A percentile compares a stretch with the other conserved stretches of the same genome.
Evolutionary conservation across 257 asterid genomes (phyloP).

Genomic region (Solanum gandarillasii): DNA sequence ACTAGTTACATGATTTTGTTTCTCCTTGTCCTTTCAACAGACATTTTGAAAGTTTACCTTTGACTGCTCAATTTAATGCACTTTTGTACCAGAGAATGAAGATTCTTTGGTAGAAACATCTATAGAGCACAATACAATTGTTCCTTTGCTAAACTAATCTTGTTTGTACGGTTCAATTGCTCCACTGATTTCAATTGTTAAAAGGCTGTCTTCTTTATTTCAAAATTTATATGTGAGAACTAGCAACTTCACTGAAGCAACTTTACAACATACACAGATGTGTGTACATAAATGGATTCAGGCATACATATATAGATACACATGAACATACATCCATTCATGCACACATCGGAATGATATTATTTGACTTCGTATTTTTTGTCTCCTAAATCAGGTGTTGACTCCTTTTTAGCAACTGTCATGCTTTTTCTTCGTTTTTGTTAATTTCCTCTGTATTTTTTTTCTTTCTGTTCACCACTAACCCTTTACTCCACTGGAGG

Average conservation of each 20-base stretch:
- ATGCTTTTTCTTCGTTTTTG: background rate
- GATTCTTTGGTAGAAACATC: background rate
- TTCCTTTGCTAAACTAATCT: background rate
- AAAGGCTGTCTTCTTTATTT: background rate
- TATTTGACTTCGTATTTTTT: background rate
- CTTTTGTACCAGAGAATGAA: background rate
- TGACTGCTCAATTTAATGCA: background rate
- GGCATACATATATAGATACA: background rate
- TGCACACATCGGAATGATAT: background rate
- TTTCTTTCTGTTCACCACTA: background rate
- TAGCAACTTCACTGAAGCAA: background rate
- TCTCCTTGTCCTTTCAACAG: background rate
- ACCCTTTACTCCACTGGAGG: background rate
- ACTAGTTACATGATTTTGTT: background rate
- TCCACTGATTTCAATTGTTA: background rate
- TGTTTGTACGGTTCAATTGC: background rate
- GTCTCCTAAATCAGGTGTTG: background rate
- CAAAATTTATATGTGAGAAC: background rate
- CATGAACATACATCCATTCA: background rate
- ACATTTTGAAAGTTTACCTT: background rate
- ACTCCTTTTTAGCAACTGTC: background rate
- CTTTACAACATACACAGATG: background rate
- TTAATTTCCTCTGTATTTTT: background rate
- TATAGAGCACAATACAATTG: background rate
- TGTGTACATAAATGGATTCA: background rate